Percentiles rank a stretch among this genome's conserved stretches.
phyloP scores from a whole-genome alignment of 73 alveolate genomes.

The Tetrahymena elliotti region DNA sequence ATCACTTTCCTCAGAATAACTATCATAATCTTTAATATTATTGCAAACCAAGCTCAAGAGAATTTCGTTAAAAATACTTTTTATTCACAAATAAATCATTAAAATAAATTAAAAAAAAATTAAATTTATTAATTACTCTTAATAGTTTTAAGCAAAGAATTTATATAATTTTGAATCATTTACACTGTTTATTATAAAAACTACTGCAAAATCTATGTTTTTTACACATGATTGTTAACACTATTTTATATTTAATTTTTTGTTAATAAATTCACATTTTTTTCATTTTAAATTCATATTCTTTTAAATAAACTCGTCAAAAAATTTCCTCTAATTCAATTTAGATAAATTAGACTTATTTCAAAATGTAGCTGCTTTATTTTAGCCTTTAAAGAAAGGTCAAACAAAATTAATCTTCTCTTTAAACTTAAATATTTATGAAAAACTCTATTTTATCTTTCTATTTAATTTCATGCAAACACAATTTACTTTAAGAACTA shows the following conservation, averaged over 20 bases:
- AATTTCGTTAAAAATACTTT: not conserved
- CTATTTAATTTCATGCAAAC: too few species aligned
- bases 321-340: too few species aligned
- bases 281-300: too few species aligned
- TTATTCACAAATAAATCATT: not conserved
- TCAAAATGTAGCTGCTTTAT: too few species aligned
- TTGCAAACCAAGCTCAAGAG: not conserved
- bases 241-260: not conserved
- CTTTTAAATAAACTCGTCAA: too few species aligned
- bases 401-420: too few species aligned
- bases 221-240: not conserved
- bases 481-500: too few species aligned
- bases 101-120: too few species aligned
- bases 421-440: too few species aligned
- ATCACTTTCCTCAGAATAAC: not conserved
- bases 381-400: too few species aligned
- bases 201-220: not conserved
- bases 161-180: not conserved
- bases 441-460: too few species aligned
- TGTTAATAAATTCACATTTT: not conserved
- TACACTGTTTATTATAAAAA: not conserved
- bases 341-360: too few species aligned
- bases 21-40: not conserved
- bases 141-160: not conserved
- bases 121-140: not conserved